Evolutionary conservation across 2,329 filamentous ascomycete genomes (phyloP).

Genomic region (Ophiocordyceps robertsii): DNA sequence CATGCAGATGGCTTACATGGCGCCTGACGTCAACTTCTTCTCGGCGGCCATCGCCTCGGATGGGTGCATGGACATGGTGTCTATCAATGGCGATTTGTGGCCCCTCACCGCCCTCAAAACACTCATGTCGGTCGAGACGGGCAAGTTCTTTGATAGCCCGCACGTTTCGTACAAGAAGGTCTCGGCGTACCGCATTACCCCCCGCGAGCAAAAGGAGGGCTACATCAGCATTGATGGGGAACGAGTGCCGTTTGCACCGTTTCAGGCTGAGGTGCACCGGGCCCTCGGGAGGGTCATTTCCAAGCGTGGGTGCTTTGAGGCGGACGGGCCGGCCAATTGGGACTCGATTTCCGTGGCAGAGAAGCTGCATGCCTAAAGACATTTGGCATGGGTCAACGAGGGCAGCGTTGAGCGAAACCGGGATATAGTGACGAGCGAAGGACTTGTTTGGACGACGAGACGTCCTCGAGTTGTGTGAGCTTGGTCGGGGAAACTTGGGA

Average conservation of each 20-base stretch:
- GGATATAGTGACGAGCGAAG: too few relatives aligned
- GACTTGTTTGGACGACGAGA: too few relatives aligned
- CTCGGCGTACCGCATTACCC: constrained; percentile 73
- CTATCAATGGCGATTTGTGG: constrained; percentile 62
- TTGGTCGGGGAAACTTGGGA: too few relatives aligned
- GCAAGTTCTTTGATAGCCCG: constrained; percentile 66
- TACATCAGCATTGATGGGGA: constrained; percentile 95
- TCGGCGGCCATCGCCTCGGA: constrained; percentile 69
- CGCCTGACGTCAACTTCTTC: constrained; percentile 78
- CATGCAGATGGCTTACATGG: constrained; percentile 73
- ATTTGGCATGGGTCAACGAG: background rate
- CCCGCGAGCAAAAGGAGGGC: constrained; percentile 55
- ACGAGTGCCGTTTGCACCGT: constrained; percentile 69
- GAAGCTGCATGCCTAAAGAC: constrained; percentile 11
- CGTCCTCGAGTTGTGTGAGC: too few relatives aligned
- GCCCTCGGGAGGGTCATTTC: constrained; percentile 77
- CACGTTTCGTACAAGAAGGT: constrained; percentile 75
- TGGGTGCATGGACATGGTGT: constrained; percentile 74
- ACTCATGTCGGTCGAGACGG: constrained; percentile 57
- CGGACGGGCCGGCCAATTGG: constrained; percentile 38
- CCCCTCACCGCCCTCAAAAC: constrained; percentile 53
- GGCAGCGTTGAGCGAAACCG: too few relatives aligned
- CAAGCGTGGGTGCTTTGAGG: constrained; percentile 61
- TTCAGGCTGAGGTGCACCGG: constrained; percentile 80
- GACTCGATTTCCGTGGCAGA: constrained; percentile 23